Conservation (phyloP, 75 land plant species). For the Sequoia sempervirens region DNA sequence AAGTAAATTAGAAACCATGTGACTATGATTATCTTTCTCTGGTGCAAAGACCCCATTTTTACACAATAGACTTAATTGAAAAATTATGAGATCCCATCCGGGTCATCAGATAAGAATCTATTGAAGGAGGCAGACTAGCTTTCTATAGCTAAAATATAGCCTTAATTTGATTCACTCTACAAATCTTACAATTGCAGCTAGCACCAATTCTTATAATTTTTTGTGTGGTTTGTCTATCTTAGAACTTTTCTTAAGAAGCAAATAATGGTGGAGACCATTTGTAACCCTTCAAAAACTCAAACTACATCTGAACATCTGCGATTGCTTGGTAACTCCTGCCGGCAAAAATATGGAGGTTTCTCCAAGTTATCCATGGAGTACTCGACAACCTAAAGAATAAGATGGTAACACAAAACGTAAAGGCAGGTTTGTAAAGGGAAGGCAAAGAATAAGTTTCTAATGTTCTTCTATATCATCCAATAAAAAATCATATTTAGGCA, state of each 20-base stretch:
- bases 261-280: neutral
- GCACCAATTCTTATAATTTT: neutral
- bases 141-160: neutral
- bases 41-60: neutral
- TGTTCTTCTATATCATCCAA: neutral
- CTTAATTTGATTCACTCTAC: neutral
- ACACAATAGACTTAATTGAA: neutral
- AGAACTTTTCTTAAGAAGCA: neutral
- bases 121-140: neutral
- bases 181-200: neutral
- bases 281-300: neutral
- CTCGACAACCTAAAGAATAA: neutral
- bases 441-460: neutral
- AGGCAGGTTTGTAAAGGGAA: neutral
- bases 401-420: neutral
- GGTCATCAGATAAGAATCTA: neutral
- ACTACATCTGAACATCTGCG: neutral
- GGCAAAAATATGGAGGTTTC: neutral
- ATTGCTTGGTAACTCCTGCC: neutral
- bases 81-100: neutral
- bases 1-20: neutral
- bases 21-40: neutral
- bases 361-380: neutral
- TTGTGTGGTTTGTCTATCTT: neutral
- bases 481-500: slow-evolving; percentile 2